Base-by-base conservation (phyloP, 2,329 filamentous ascomycete genomes). In the Colletotrichum sublineola region DNA sequence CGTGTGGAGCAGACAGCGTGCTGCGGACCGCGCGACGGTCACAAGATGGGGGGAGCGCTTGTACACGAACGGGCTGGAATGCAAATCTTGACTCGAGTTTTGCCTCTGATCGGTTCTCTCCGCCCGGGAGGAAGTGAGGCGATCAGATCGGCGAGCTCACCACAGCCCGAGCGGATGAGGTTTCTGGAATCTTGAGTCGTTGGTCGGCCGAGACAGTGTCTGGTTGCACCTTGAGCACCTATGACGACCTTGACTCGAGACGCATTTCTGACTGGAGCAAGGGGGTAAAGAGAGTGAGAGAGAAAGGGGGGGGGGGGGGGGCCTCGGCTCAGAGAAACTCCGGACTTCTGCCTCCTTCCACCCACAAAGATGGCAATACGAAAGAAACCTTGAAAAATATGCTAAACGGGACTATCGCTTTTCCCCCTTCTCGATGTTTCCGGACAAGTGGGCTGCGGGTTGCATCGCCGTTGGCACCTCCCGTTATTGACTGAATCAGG, bases 131-230 rank as follows among this genome's bases (percentile, higher is more conserved):
- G 24, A 65, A 9, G 52, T 50, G 67, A 65, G 20, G 52, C 56
- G 67, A 15, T 18, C 36, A 20, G 33, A 53, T 55, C 24, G 40
- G 15, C 14, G 20, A 44, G n/a, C 36, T 36, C 31, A 42, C 44
- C 5, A n/a, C 31, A 15, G 40, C 31, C 44, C 50, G n/a, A 42
- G 31, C 14, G 33, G 48, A 8, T 18, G 14, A 48, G 14, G 48
- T n/a, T 55, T 18, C 50, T 42, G 62, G 38, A 55, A 64, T 65
- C 31, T n/a, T 52, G 20, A 46, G 29, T 36, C 11, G 33, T 20
- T 7, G 36, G 63, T 53, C 33, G 44, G 40, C 64, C 66, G 18
- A 69, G 66, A 72, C 69, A 69, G 6, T 72, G 69, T 72, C 69
- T 69, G 0, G 69, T 69, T 64, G 44, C 69, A 62, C 31, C 33